Evolutionary conservation across 768 basidiomycete species (phyloP).

Genomic region (Pulveroboletus sp.): DNA sequence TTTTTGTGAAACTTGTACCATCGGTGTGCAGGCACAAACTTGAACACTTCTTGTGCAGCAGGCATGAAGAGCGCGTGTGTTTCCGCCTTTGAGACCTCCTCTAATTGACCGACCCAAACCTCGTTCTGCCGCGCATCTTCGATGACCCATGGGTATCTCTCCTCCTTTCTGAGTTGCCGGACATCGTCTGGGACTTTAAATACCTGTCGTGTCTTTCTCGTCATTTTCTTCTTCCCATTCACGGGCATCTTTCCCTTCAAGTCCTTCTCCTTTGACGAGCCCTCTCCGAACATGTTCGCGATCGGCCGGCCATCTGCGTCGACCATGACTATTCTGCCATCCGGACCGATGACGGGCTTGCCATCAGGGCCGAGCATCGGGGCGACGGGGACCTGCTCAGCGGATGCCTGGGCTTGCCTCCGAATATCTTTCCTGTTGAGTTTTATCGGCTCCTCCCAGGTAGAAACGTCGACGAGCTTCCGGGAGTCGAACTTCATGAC

Average conservation of each 20-base stretch:
- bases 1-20: constrained; percentile 95
- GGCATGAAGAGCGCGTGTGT: constrained; percentile 86
- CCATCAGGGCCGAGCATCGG: constrained; percentile 84
- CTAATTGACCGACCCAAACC: constrained; percentile 79
- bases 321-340: constrained; percentile 79
- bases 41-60: constrained; percentile 75
- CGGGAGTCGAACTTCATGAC: constrained; percentile 88
- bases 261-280: constrained; percentile 30
- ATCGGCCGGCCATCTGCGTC: constrained; percentile 77
- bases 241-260: constrained; percentile 42
- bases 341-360: constrained; percentile 75
- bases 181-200: constrained; percentile 77
- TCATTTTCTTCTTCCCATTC: constrained; percentile 68
- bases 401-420: constrained; percentile 40
- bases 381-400: constrained; percentile 50
- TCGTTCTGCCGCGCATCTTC: constrained; percentile 74
- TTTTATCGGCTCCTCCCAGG: constrained; percentile 76
- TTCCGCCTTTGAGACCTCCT: constrained; percentile 68
- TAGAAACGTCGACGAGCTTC: constrained; percentile 64
- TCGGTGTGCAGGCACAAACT: constrained; percentile 82
- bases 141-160: constrained; percentile 90
- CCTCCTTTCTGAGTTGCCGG: constrained; percentile 78
- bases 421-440: constrained; percentile 83
- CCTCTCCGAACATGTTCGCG: constrained; percentile 32
- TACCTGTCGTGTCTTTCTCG: constrained; percentile 82